Evolutionary conservation across 2,329 filamentous ascomycete genomes (phyloP).

Genomic region (Ophiostoma quercus): DNA sequence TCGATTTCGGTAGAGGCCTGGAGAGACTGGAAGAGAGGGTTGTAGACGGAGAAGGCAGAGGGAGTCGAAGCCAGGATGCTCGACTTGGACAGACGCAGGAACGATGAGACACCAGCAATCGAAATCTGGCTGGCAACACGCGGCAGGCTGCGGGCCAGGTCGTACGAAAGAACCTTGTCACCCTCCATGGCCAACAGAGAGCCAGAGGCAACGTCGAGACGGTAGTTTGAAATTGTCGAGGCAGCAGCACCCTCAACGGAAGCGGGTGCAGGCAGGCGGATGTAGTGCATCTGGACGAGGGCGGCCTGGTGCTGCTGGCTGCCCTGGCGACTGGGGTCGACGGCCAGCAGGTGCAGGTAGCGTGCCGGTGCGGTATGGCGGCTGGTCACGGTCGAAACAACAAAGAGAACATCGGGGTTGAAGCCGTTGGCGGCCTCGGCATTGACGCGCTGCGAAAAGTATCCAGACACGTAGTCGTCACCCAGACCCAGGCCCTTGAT

Average conservation of each 20-base stretch:
- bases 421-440: slow-evolving; percentile 38
- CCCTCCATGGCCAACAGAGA: slow-evolving; percentile 55
- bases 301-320: slow-evolving; percentile 24
- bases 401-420: slow-evolving; percentile 50
- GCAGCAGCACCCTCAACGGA: neutral
- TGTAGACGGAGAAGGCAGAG: slow-evolving; percentile 57
- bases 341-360: slow-evolving; percentile 36
- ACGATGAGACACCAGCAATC: slow-evolving; percentile 52
- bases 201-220: slow-evolving; percentile 59
- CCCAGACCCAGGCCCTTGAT: slow-evolving; percentile 52
- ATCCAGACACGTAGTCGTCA: slow-evolving; percentile 47
- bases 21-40: slow-evolving; percentile 61
- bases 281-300: slow-evolving; percentile 29
- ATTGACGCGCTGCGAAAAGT: slow-evolving; percentile 45
- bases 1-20: slow-evolving; percentile 47
- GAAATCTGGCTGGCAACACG: slow-evolving; percentile 52
- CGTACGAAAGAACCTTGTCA: slow-evolving; percentile 55
- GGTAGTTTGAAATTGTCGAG: slow-evolving; percentile 37
- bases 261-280: slow-evolving; percentile 21
- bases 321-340: slow-evolving; percentile 27
- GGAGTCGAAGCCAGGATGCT: slow-evolving; percentile 59
- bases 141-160: slow-evolving; percentile 58
- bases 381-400: slow-evolving; percentile 42
- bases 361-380: slow-evolving; percentile 30
- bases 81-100: slow-evolving; percentile 61